phyloP scores from a whole-genome alignment of 805 yeast species.

The Yarrowia phangngaensis region DNA sequence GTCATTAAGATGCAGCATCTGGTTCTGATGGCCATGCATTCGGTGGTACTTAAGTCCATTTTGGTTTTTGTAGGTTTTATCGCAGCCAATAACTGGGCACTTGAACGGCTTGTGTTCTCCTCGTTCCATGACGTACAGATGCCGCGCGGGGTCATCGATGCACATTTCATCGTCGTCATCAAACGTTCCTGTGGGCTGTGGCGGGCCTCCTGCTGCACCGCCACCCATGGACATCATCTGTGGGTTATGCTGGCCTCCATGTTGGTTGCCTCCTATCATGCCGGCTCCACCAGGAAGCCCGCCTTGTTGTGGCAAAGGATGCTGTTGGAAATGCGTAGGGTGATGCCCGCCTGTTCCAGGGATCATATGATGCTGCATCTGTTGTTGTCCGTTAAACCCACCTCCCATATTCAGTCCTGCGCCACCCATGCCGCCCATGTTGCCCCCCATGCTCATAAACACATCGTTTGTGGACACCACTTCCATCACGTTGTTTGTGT shows the following conservation, averaged over 20 bases:
- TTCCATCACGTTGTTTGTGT: slow-evolving; percentile 50
- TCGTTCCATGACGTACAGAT: slow-evolving; percentile 84
- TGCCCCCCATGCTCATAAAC: slow-evolving; percentile 49
- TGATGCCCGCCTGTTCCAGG: slow-evolving; percentile 24
- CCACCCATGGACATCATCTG: slow-evolving; percentile 24
- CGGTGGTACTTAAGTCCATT: slow-evolving; percentile 95
- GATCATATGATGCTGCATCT: slow-evolving; percentile 24
- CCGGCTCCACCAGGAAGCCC: slow-evolving; percentile 10
- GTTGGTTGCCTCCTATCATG: background rate
- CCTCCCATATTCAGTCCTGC: too few species aligned
- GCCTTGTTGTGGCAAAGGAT: background rate
- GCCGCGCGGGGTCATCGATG: slow-evolving; percentile 95
- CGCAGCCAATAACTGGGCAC: slow-evolving; percentile 98
- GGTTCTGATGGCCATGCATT: slow-evolving; percentile 95
- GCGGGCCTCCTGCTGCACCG: too few species aligned
- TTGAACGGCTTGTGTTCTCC: slow-evolving; percentile 92
- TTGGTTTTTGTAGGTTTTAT: slow-evolving; percentile 94
- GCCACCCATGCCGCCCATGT: too few species aligned
- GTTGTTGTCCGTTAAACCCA: slow-evolving; percentile 7
- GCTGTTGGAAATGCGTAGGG: slow-evolving; percentile 22
- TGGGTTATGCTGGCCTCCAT: too few species aligned
- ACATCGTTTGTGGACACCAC: slow-evolving; percentile 93
- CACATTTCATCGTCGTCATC: slow-evolving; percentile 65
- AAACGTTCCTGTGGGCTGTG: slow-evolving; percentile 37
- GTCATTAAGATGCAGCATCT: slow-evolving; percentile 79